Evolutionary conservation across 2,329 filamentous ascomycete genomes (phyloP).

Genomic region (Hymenoscyphus salicellus): DNA sequence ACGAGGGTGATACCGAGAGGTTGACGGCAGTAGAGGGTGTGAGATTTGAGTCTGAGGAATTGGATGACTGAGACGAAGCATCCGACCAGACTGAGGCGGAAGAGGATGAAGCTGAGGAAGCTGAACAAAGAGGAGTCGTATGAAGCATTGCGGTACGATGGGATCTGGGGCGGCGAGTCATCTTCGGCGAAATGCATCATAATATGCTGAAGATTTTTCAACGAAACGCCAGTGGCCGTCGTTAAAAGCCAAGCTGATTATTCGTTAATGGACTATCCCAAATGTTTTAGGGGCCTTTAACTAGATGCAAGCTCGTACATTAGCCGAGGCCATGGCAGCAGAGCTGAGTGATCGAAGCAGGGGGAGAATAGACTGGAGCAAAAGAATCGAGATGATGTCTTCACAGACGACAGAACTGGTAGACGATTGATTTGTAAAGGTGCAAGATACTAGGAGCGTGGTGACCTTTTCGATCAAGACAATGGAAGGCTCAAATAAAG

Average conservation of each 20-base stretch:
- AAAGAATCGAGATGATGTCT: slow-evolving; percentile 40
- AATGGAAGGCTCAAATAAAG: too few relatives aligned
- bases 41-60: too few relatives aligned
- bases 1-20: too few relatives aligned
- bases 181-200: slow-evolving; percentile 51
- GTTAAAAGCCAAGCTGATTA: slow-evolving; percentile 49
- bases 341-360: slow-evolving; percentile 45
- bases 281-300: slow-evolving; percentile 43
- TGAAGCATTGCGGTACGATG: slow-evolving; percentile 50
- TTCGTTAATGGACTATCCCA: slow-evolving; percentile 45
- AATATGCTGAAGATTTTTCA: too few relatives aligned
- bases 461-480: too few relatives aligned
- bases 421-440: too few relatives aligned
- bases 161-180: slow-evolving; percentile 54
- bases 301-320: slow-evolving; percentile 41
- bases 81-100: slow-evolving; percentile 76
- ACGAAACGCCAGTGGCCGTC: slow-evolving; percentile 57
- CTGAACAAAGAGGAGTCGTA: slow-evolving; percentile 70
- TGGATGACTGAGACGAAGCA: slow-evolving; percentile 66
- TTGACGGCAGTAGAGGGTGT: too few relatives aligned
- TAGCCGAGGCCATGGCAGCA: slow-evolving; percentile 32
- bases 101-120: slow-evolving; percentile 73
- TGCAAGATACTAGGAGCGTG: too few relatives aligned
- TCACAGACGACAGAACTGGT: slow-evolving; percentile 58
- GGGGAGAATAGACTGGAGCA: slow-evolving; percentile 42